Conservation (phyloP, 2,329 filamentous ascomycete genomes). For the Colletotrichum noveboracense region DNA sequence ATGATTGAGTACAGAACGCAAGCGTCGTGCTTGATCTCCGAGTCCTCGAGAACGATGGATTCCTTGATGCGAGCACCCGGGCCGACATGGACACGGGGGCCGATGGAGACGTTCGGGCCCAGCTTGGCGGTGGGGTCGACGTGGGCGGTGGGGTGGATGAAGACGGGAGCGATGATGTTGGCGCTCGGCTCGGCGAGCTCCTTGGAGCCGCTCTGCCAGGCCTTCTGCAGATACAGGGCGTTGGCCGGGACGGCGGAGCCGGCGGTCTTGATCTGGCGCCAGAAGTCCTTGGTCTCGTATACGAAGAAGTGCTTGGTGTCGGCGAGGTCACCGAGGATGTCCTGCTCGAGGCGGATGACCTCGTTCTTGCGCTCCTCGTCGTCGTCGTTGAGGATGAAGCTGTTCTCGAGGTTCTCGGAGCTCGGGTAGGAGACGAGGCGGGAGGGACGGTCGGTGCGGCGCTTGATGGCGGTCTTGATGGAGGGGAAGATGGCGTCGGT, state of each 20-base stretch:
- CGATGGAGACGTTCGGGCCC: conserved; percentile 95
- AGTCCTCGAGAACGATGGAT: conserved; percentile 92
- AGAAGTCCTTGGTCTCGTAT: conserved; percentile 98
- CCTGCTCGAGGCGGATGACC: conserved; percentile 93
- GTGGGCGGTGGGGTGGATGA: conserved; percentile 89
- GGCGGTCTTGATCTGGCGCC: conserved; percentile 99
- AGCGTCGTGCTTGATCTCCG: conserved; percentile 95
- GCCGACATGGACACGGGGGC: conserved; percentile 84
- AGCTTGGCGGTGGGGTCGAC: conserved; percentile 96
- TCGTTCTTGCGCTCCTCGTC: conserved; percentile 79
- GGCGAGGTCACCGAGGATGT: conserved; percentile 92
- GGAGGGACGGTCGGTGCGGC: conserved; percentile 82
- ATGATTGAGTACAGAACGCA: conserved; percentile 96
- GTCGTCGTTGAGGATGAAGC: conserved; percentile 49
- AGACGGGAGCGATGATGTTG: conserved; percentile 90
- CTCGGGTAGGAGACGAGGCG: conserved; percentile 95
- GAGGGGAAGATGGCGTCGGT: conserved; percentile 96
- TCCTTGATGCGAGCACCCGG: conserved; percentile 94
- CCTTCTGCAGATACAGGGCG: conserved; percentile 94
- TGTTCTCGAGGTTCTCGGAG: conserved; percentile 85
- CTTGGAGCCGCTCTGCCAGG: conserved; percentile 79
- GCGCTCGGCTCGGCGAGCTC: conserved; percentile 85
- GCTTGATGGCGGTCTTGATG: conserved; percentile 94
- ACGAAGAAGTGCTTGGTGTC: conserved; percentile 99
- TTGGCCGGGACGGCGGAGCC: conserved; percentile 97